Conservation (phyloP, 768 basidiomycete species). For the Rhizopogon vinicolor region DNA sequence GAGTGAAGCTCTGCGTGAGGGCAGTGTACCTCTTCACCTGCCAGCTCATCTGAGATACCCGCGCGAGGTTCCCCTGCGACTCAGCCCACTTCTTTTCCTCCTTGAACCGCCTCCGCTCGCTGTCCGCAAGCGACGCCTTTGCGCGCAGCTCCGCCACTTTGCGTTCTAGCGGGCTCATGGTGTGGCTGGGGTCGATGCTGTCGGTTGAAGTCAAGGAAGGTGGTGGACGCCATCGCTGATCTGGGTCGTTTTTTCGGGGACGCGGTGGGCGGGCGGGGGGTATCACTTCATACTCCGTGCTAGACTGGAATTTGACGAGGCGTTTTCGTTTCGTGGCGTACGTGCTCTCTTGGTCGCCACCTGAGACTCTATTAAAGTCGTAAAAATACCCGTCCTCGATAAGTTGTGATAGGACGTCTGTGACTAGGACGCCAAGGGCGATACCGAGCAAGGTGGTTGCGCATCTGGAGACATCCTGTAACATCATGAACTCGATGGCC, state of each 20-base stretch:
- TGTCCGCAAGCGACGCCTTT: conserved; percentile 77
- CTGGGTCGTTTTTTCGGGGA: conserved; percentile 23
- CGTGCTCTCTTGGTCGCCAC: conserved; percentile 18
- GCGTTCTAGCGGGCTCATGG: conserved; percentile 63
- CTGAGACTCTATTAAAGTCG: conserved; percentile 17
- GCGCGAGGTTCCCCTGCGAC: conserved; percentile 69
- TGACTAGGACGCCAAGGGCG: conserved; percentile 63
- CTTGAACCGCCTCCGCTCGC: conserved; percentile 75
- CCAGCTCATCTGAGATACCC: conserved; percentile 78
- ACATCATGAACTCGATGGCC: conserved; percentile 53
- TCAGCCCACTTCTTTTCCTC: conserved; percentile 88
- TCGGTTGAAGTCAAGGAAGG: conserved; percentile 67
- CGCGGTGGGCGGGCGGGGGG: conserved; percentile 18
- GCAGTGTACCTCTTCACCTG: conserved; percentile 78
- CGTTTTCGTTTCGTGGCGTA: conserved; percentile 28
- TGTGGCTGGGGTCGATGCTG: conserved; percentile 54
- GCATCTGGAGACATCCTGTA: conserved; percentile 49
- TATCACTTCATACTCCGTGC: conserved; percentile 28
- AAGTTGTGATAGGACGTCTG: conserved; percentile 66
- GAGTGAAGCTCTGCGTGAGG: conserved; percentile 75
- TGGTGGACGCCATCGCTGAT: conserved; percentile 27
- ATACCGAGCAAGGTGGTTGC: conserved; percentile 62
- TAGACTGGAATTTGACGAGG: conserved; percentile 42
- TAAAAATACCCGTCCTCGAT: conserved; percentile 45
- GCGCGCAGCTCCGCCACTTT: conserved; percentile 74